Evolutionary conservation across 2,329 filamentous ascomycete genomes (phyloP), one percentile per base, ranked within the genome.

Genomic region (Ascochyta lentis): DNA sequence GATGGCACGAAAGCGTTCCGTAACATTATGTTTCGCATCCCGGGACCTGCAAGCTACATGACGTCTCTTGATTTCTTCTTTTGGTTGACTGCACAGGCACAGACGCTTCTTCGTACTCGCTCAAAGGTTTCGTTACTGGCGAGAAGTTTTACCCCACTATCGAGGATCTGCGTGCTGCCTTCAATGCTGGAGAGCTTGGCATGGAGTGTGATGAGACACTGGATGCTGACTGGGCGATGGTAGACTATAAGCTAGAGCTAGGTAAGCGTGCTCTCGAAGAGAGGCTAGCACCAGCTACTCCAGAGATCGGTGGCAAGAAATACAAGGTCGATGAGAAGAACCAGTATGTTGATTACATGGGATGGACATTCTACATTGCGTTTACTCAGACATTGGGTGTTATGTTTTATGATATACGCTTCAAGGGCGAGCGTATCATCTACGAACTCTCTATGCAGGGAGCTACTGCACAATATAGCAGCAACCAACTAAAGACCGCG

Each of bases 401-500:
- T 43, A 68, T 77, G 12, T 71, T 86, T 3, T 81, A 81, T 60
- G 80, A 86, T 56, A 81, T 86, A 43, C 74, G 76, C 19, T 84
- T 80, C 75, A 81, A 83, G 60, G 83, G 81, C 10, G 77, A 85
- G 56, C 73, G 82, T 3, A 73, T 86, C 10, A 69, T 86, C 4
- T 86, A 85, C 54, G 83, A 86, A 60, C 73, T 86, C 1, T 79
- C 79, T 1, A 73, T 86, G 3, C 81, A 86, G 67, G 83, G 86
- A 63, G 83, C 83, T 0, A 71, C 83, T 7, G 80, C 82, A 0
- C 81, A 84, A 51, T 84, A 84, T 51, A 81, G 80, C 6, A 75
- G 55, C 2, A 44, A 49, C 39, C 79, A 83, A 46, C 81, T 79
- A 0, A 64, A 77, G 1, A 77, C 79, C 54, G 76, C 76, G 1